Base-by-base conservation (phyloP, 177 flowering plant genomes). In the Tripterygium wilfordii region DNA sequence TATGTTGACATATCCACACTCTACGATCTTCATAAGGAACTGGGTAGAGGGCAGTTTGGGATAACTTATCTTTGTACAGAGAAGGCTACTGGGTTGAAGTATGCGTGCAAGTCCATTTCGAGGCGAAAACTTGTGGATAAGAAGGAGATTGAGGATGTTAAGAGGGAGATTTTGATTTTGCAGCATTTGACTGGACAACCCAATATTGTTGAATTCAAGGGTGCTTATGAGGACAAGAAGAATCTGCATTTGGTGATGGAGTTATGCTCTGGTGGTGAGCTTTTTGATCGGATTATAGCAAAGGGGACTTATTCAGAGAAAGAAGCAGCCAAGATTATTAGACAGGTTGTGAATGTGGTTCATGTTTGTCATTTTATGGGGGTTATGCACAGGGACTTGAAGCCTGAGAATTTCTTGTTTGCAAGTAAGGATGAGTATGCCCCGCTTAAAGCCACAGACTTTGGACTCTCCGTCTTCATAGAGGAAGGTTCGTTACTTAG, bases 281-380 rank as follows among this genome's bases (percentile, higher is more conserved):
- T 92, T 24, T 91, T 89, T 28, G 97, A 92, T 53, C 59, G 91
- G 64, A 86, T 92, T 43, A 71, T 63, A 0, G 67, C 70, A 0
- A 82, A 69, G 59, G 90, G 91, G 41, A 71, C 64, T 46, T 92
- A 82, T 51, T 71, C 94, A 0, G 98, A 92, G 61, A 58, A 51
- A 18, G 81, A 71, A 22, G 96, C 98, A 0, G 96, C 96, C 0
- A 10, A 28, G 1, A 58, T 87, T 28, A 62, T 65, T 45, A 58
- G 96, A 49, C 89, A 84, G 67, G 68, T 92, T 56, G 87, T 86
- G 54, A 92, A 80, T 63, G 98, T 89, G 53, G 96, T 92, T 48
- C 83, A 92, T 69, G 94, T 61, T 1, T 92, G 96, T 54, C 98
- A 88, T 62, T 88, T 89, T 52, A 92, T 92, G 98, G 98, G 98